A percentile compares a stretch with the other conserved stretches of the same genome.
phyloP scores from a whole-genome alignment of 176 grass and related monocot species.

The Zoysia japonica region DNA sequence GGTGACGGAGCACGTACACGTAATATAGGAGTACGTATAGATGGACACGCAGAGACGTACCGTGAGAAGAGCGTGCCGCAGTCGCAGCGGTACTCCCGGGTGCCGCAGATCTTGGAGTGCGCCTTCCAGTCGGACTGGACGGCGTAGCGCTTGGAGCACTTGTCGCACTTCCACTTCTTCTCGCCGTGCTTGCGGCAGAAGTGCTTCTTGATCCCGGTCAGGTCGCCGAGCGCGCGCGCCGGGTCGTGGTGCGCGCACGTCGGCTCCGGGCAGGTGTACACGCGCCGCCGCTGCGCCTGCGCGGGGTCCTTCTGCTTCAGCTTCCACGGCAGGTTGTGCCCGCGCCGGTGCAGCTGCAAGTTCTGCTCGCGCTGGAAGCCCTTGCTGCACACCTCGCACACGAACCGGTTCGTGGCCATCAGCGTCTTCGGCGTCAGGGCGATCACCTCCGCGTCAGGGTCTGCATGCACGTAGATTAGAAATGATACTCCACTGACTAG shows the following conservation, averaged over 20 bases:
- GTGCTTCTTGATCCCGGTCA: slow-evolving; percentile 99
- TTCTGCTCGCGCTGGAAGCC: slow-evolving; percentile 97
- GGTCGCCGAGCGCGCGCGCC: slow-evolving; percentile 77
- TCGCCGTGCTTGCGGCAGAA: slow-evolving; percentile 99
- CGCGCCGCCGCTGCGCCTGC: slow-evolving; percentile 59
- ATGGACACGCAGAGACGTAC: slow-evolving; percentile 37
- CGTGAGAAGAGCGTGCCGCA: slow-evolving; percentile 97
- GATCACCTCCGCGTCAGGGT: slow-evolving; percentile 96
- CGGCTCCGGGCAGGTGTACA: slow-evolving; percentile 97
- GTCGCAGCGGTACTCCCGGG: slow-evolving; percentile 96
- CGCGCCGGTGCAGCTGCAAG: slow-evolving; percentile 96
- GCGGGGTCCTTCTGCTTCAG: slow-evolving; percentile 81
- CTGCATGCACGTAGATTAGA: slow-evolving; percentile 24
- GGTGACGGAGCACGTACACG: background rate
- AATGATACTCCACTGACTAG: background rate
- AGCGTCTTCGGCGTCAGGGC: slow-evolving; percentile 84
- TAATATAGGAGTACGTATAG: background rate
- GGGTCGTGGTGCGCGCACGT: slow-evolving; percentile 96
- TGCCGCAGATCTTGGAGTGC: slow-evolving; percentile 97
- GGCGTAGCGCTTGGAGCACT: slow-evolving; percentile 96
- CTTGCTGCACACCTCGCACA: slow-evolving; percentile 99
- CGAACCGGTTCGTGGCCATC: slow-evolving; percentile 93
- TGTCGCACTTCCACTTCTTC: slow-evolving; percentile 99
- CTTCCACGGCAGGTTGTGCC: slow-evolving; percentile 98
- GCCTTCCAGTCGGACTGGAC: slow-evolving; percentile 99